Base-by-base conservation (phyloP, 768 basidiomycete species). In the Ramaria rubella region DNA sequence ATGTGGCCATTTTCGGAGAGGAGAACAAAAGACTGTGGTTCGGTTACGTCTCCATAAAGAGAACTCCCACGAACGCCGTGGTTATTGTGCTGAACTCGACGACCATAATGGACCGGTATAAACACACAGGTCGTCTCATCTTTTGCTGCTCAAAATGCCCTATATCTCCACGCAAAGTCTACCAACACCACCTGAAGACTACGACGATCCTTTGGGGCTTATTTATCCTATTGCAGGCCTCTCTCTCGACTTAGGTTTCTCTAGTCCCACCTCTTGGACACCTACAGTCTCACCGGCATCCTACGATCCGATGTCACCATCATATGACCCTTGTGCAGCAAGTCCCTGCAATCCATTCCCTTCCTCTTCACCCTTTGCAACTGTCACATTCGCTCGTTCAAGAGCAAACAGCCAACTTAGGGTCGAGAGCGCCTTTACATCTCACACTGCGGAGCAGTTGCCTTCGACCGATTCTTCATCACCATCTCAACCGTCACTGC, bases 341-440 rank as follows among this genome's bases (percentile, higher is more conserved):
- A 56, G 55, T 21, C 55, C 55, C 14, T 56, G 55, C 55, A 56
- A 56, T 24, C 55, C 55, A 48, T 56, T 56, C 45, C 55, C 55
- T 5, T 17, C 55, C 19, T 46, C 24, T 6, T 56, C 55, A 4
- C 42, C 55, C 29, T 48, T 56, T 45, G 42, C 46, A 19, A 27
- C 53, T 17, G 3, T 43, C 27, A 17, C 53, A 4, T 55, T 55
- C 27, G 27, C 27, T n/a, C 38, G 17, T 31, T 40, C 53, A 17
- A 4, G 24, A 2, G 49, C 4, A 23, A 14, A n/a, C 49, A 51
- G 49, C 24, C 19, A 19, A 7, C 49, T 51, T 17, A 23, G n/a
- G 21, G 31, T 33, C 19, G 49, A 51, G 2, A 26, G 23, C 23
- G n/a, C 40, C n/a, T 42, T n/a, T 42, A 19, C 7, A 8, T 17